phyloP scores from a whole-genome alignment of 139 green algal species.

The Trebouxia sp. region DNA sequence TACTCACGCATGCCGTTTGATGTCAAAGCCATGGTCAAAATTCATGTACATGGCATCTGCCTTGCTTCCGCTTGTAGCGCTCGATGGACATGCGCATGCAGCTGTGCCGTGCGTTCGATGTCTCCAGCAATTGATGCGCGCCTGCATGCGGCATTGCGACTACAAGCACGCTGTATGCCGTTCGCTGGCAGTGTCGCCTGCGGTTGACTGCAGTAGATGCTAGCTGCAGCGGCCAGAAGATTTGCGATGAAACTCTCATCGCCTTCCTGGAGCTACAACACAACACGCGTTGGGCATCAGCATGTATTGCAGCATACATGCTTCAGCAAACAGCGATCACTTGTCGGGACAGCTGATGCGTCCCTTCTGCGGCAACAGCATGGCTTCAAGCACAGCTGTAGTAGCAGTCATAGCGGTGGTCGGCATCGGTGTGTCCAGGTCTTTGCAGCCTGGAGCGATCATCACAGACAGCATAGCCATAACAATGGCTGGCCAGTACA shows the following conservation, averaged over 20 bases:
- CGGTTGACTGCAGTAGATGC: slow-evolving; percentile 13
- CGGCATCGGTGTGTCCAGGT: not conserved
- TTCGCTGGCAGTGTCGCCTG: not conserved
- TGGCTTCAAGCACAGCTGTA: not conserved
- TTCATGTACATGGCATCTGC: no score
- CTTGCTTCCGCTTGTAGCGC: no score
- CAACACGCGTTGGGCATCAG: not conserved
- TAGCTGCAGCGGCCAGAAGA: not conserved
- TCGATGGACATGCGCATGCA: no score
- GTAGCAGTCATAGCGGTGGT: no score
- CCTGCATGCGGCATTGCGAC: no score
- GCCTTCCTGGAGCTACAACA: not conserved
- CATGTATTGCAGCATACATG: not conserved
- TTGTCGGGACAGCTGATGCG: not conserved
- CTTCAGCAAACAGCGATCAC: not conserved
- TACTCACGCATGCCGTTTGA: no score
- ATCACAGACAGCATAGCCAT: not conserved
- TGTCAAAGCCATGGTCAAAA: no score
- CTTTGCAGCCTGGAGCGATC: not conserved
- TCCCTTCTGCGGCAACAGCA: not conserved
- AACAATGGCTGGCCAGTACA: not conserved
- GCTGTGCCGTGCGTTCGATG: no score
- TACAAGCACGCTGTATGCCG: not conserved
- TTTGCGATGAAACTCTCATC: not conserved
- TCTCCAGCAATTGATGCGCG: no score